Conservation (phyloP, 1,284 basidiomycete species). For the Pseudozyma flocculosa region DNA sequence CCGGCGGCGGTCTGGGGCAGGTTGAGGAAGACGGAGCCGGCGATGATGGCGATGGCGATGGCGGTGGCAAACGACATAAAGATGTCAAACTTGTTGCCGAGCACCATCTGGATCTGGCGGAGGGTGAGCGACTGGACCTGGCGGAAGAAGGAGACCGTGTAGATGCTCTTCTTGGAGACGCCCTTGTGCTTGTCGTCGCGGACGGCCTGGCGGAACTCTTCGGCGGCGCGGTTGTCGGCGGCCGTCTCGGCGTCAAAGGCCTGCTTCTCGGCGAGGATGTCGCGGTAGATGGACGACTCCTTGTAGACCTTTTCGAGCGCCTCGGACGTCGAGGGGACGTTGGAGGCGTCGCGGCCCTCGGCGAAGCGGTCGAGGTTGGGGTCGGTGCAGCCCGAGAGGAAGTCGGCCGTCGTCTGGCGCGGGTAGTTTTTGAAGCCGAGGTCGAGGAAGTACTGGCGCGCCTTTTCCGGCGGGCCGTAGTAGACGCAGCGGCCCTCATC, state of each 20-base stretch:
- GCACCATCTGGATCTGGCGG: conserved; percentile 73
- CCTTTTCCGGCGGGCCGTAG: conserved; percentile 72
- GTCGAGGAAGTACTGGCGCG: conserved; percentile 68
- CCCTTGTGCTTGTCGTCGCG: conserved; percentile 30
- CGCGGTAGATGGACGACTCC: conserved; percentile 21
- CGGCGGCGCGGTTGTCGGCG: conserved; percentile 15
- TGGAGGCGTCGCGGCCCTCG: conserved; percentile 14
- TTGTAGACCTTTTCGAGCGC: conserved; percentile 30
- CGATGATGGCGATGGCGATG: conserved; percentile 66
- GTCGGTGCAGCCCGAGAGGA: conserved; percentile 64
- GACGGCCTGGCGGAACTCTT: conserved; percentile 27
- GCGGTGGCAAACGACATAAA: conserved; percentile 59
- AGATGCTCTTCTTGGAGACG: conserved; percentile 21
- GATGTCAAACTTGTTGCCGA: conserved; percentile 79
- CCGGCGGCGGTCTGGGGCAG: conserved; percentile 40
- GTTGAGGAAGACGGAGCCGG: conserved; percentile 73
- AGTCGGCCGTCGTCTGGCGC: conserved; percentile 71
- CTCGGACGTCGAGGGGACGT: conserved; percentile 32
- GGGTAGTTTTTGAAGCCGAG: conserved; percentile 68
- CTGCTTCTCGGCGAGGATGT: conserved; percentile 55
- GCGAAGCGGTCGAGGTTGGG: conserved; percentile 68
- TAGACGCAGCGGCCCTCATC: conserved; percentile 79
- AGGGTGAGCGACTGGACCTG: conserved; percentile 65
- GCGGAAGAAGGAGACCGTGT: conserved; percentile 19
- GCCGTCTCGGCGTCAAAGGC: conserved; percentile 27